Percentiles rank a stretch among this genome's conserved stretches.
These are phyloP conservation scores for Geranium rotundifolium DNA, from an alignment of 345 rosid species.

Conservation along the genomic window DNA sequence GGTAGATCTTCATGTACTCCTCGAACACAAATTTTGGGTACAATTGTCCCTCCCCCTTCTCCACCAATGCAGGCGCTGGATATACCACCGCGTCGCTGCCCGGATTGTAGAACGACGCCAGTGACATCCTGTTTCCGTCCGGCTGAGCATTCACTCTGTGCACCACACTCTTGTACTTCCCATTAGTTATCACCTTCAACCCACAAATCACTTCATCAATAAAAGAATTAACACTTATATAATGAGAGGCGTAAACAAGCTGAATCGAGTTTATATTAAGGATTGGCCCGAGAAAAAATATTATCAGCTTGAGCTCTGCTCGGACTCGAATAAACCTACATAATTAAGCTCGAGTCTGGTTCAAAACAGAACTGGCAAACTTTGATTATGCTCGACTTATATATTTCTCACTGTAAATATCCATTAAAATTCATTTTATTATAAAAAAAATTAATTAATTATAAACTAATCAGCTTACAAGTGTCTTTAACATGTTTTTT, in stretches of 20 bases:
- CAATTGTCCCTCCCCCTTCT: constrained; percentile 23
- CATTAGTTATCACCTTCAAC: constrained; percentile 71
- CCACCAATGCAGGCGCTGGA: constrained; percentile 56
- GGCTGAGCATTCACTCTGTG: constrained; percentile 70
- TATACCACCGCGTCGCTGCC: constrained; percentile 65
- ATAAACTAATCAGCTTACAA: no score
- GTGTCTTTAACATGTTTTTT: no score
- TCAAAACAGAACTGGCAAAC: no score
- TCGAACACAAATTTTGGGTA: constrained; percentile 81
- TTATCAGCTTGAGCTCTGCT: no score
- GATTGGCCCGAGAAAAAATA: no score
- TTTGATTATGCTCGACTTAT: no score
- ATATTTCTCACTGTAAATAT: no score
- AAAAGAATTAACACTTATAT: no score
- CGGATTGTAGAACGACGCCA: constrained; percentile 90
- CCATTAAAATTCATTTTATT: no score
- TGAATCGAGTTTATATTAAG: not conserved
- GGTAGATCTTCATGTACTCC: constrained; percentile 83
- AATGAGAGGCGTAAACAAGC: not conserved
- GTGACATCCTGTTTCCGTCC: constrained; percentile 75
- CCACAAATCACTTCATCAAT: not conserved
- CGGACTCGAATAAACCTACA: no score
- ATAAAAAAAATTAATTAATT: no score
- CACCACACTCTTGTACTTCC: constrained; percentile 76
- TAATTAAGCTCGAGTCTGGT: no score